Evolutionary conservation across 176 grass and related monocot genomes (phyloP), one percentile per base, ranked within the genome.

Genomic region (Alloteropsis semialata): DNA sequence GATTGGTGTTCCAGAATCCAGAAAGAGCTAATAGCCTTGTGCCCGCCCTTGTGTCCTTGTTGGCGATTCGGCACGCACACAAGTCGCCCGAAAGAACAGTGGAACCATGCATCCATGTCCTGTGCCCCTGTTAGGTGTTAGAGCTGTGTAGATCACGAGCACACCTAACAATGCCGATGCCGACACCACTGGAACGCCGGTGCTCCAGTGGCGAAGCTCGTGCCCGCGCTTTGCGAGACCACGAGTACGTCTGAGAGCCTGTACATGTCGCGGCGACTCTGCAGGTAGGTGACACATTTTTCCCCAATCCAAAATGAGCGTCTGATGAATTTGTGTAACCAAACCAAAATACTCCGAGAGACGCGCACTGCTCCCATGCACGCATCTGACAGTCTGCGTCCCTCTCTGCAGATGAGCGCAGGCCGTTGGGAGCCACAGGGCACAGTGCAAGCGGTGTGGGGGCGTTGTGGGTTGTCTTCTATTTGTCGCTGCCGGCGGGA

Each of bases 401-500:
- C 18, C 49, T 19, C 5, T 19, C 49, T 51, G 18, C 49, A 19
- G 49, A 48, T 15, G 45, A 17, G 45, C 15, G 44, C 44, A 15
- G 44, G 11, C 44, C 51, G 19, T 2, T n/a, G n/a, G n/a, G n/a
- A n/a, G n/a, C n/a, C n/a, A n/a, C n/a, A n/a, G n/a, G n/a, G n/a
- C n/a, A n/a, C 5, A 36, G 34, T 2, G 53, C 36, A 45, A 6
- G 29, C 29, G 43, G 61, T 49, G 77, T 68, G 85, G 85, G 62
- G 63, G 75, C 46, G 46, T 2, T 72, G 77, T 82, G 55, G 73
- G 57, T 82, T 90, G 88, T 86, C 84, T 73, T 86, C 29, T 86
- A 82, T 90, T 90, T 86, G 88, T 86, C 66, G 84, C 79, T 90
- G 84, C 88, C 84, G 79, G 79, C 72, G 84, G 88, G 29, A 78